Conservation (phyloP, 768 basidiomycete genomes). For the Hygrocybe punicea region DNA sequence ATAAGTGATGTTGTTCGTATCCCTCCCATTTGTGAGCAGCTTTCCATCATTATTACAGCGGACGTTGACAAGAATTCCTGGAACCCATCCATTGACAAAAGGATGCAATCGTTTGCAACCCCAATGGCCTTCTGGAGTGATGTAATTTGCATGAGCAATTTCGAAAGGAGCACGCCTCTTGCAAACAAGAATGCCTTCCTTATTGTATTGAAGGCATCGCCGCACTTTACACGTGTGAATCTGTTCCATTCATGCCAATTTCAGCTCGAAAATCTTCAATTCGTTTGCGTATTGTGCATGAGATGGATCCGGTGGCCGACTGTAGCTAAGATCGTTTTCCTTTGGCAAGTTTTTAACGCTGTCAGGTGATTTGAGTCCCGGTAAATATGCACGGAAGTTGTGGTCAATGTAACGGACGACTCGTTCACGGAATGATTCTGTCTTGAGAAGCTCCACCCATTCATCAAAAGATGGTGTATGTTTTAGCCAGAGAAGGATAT, state of each 20-base stretch:
- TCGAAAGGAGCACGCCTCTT: constrained; percentile 33
- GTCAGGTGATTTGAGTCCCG: background rate
- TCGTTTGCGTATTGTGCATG: background rate
- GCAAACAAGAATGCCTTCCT: constrained; percentile 29
- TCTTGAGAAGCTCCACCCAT: background rate
- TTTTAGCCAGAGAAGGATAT: constrained; percentile 7
- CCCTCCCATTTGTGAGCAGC: constrained; percentile 33
- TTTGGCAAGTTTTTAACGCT: background rate
- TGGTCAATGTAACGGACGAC: background rate
- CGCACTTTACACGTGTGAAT: constrained; percentile 29
- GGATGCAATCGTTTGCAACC: constrained; percentile 19
- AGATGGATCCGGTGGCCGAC: background rate
- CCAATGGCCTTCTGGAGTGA: constrained; percentile 28
- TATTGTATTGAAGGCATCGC: constrained; percentile 17
- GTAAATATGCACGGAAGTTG: background rate
- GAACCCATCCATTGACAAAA: constrained; percentile 29
- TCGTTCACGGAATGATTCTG: background rate
- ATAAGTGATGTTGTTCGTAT: constrained; percentile 31
- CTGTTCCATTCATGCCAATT: constrained; percentile 26
- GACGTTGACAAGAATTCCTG: constrained; percentile 18
- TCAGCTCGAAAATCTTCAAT: too few relatives aligned
- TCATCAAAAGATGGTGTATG: background rate
- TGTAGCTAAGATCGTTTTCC: background rate
- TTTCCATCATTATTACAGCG: constrained; percentile 44
- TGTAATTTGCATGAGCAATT: constrained; percentile 10